Conservation (phyloP, 129 eudicot genomes). For the Dittrichia graveolens region DNA sequence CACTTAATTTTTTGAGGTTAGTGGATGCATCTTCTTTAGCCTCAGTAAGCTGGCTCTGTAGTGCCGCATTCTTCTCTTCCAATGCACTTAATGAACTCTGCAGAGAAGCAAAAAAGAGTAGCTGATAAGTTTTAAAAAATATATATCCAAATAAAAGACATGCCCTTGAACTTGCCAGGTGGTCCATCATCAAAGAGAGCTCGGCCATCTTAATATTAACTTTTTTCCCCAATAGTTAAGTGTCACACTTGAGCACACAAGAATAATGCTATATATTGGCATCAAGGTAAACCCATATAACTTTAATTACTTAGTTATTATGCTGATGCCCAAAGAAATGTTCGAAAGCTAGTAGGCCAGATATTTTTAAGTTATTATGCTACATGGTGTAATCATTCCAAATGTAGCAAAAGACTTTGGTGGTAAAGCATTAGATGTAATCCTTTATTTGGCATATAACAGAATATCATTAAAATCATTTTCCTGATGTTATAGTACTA, state of each 20-base stretch:
- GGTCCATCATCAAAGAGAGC: neutral
- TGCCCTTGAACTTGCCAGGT: neutral
- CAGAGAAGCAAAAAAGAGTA: constrained; percentile 25
- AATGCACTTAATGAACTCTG: constrained; percentile 72
- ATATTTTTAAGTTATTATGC: no score
- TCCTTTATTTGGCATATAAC: neutral
- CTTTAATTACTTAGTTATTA: neutral
- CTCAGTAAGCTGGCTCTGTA: constrained; percentile 64
- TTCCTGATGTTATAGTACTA: neutral
- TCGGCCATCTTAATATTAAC: neutral
- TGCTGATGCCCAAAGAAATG: neutral
- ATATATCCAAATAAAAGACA: constrained; percentile 3
- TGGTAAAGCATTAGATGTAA: neutral
- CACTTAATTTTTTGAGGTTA: constrained; percentile 64
- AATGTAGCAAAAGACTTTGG: neutral
- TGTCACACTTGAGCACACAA: neutral
- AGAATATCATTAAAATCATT: neutral
- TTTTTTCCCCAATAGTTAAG: neutral
- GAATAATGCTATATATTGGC: constrained; percentile 3
- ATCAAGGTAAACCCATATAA: neutral
- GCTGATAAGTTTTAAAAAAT: neutral
- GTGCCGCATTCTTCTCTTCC: constrained; percentile 68
- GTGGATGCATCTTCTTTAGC: constrained; percentile 62
- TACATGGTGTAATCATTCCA: no score
- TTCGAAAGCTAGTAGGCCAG: neutral